Conservation (phyloP, 2,329 filamentous ascomycete species). For the Aspergillus vadensis region DNA sequence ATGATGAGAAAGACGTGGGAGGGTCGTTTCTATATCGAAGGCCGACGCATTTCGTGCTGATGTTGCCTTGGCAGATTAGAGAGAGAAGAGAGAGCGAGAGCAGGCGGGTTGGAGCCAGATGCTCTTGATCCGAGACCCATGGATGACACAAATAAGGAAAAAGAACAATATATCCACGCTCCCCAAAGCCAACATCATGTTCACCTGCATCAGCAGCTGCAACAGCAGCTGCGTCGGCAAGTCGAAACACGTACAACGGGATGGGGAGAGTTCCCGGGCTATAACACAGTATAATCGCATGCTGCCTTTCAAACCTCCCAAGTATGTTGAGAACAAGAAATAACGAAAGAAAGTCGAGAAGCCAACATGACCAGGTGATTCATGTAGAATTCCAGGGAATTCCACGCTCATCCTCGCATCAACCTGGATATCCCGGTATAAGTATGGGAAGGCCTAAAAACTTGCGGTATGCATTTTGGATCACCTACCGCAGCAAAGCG, state of each 20-base stretch:
- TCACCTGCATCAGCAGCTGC: conserved; percentile 18
- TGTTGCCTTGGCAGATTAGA: conserved; percentile 15
- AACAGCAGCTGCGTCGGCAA: conserved; percentile 15
- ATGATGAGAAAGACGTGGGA: conserved; percentile 25
- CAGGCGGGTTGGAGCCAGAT: conserved; percentile 12
- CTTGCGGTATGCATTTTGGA: conserved; percentile 17
- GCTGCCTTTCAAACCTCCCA: conserved; percentile 22
- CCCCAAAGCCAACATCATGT: conserved; percentile 17
- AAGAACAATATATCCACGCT: conserved; percentile 20
- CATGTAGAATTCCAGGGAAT: conserved; percentile 25
- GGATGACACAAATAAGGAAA: conserved; percentile 17
- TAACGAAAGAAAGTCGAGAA: conserved; percentile 22
- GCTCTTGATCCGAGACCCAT: conserved; percentile 13
- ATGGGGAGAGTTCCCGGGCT: conserved; percentile 14
- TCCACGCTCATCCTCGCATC: conserved; percentile 27
- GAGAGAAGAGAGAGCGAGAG: conserved; percentile 8
- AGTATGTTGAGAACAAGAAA: conserved; percentile 19
- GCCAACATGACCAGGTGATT: conserved; percentile 23
- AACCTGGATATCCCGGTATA: conserved; percentile 36
- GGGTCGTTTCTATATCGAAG: conserved; percentile 25
- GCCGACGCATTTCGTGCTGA: conserved; percentile 17
- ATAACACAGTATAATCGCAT: conserved; percentile 23
- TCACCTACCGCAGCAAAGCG: conserved; percentile 78
- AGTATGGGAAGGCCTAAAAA: conserved; percentile 21
- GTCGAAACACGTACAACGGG: conserved; percentile 19